Evolutionary conservation across 179 eudicot species (phyloP).

Genomic region (Dionaea muscipula): DNA sequence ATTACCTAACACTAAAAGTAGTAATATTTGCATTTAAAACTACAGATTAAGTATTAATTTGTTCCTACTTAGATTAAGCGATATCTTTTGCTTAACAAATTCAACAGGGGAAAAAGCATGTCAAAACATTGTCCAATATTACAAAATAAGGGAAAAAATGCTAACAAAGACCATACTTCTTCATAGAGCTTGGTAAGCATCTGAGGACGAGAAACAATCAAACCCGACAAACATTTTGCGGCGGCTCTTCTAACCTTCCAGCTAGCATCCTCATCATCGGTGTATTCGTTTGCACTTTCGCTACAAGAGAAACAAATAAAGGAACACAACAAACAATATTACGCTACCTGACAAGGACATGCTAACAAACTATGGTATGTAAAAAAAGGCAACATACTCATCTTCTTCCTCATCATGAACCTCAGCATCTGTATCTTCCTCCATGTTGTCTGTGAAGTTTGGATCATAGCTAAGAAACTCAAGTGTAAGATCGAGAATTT

Average conservation of each 20-base stretch:
- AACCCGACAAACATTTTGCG: constrained; percentile 87
- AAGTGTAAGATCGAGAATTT: constrained; percentile 68
- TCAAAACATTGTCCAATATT: neutral
- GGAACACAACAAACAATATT: neutral
- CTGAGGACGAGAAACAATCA: constrained; percentile 98
- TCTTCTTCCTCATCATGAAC: constrained; percentile 75
- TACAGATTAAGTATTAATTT: no score
- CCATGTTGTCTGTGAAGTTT: constrained; percentile 95
- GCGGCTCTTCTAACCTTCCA: constrained; percentile 99
- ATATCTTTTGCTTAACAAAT: no score
- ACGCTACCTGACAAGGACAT: neutral
- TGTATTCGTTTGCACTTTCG: constrained; percentile 89
- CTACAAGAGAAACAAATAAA: constrained; percentile 26
- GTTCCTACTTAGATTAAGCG: no score
- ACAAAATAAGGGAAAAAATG: neutral
- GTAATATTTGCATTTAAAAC: no score
- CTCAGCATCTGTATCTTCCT: constrained; percentile 83
- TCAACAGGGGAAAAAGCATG: neutral
- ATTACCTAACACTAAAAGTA: no score
- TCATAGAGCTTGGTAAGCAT: constrained; percentile 73
- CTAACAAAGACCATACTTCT: constrained; percentile 35
- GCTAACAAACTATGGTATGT: neutral
- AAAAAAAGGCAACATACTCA: constrained; percentile 44
- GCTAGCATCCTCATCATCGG: constrained; percentile 96
- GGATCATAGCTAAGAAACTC: constrained; percentile 96